phyloP scores from a whole-genome alignment of 768 basidiomycete genomes.

The Boletales sp. region DNA sequence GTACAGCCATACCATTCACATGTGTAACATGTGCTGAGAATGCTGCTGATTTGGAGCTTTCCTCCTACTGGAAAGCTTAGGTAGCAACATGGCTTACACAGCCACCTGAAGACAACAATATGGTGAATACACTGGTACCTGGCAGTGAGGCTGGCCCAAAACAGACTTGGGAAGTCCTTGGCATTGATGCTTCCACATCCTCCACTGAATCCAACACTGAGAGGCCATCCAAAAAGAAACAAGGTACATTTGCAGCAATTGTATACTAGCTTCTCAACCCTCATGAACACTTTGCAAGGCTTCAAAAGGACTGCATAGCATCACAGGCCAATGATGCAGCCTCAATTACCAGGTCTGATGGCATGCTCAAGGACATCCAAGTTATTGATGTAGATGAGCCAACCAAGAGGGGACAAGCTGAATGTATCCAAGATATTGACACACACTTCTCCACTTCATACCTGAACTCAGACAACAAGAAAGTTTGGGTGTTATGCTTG shows the following conservation, averaged over 20 bases:
- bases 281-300: neutral
- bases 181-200: no score
- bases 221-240: no score
- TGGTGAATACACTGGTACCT: no score
- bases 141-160: no score
- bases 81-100: neutral
- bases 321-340: neutral
- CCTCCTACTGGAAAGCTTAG: neutral
- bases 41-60: neutral
- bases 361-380: neutral
- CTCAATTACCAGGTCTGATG: neutral
- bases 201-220: no score
- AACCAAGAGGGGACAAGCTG: neutral
- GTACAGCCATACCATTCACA: neutral
- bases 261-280: neutral
- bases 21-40: slow-evolving; percentile 1
- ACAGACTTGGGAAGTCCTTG: no score
- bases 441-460: neutral
- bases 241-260: neutral
- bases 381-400: neutral
- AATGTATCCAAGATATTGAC: neutral
- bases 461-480: neutral
- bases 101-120: no score
- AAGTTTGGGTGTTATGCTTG: no score
- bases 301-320: neutral